Conservation (phyloP, 176 grass and related monocot species). For the Lolium perenne region DNA sequence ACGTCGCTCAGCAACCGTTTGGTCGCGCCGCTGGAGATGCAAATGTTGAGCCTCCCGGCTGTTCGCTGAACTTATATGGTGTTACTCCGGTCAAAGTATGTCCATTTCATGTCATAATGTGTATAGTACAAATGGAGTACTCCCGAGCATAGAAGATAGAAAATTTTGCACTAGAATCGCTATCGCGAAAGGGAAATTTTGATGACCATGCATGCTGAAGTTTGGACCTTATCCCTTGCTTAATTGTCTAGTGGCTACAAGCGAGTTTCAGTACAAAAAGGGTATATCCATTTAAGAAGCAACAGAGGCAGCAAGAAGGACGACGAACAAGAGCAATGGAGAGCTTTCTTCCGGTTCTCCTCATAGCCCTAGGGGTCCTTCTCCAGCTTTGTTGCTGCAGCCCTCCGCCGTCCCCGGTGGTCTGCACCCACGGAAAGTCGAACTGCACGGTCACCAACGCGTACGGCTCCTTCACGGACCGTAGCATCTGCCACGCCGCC, state of each 20-base stretch:
- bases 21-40: too few relatives aligned
- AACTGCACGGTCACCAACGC: conserved; percentile 28
- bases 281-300: background rate
- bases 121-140: too few relatives aligned
- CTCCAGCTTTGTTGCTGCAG: conserved; percentile 24
- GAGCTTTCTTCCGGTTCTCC: background rate
- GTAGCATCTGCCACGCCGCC: background rate
- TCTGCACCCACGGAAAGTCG: background rate
- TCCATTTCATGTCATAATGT: too few relatives aligned
- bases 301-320: background rate
- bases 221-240: too few relatives aligned
- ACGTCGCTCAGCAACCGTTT: too few relatives aligned
- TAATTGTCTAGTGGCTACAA: background rate
- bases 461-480: background rate
- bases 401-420: conserved; percentile 16
- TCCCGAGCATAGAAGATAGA: too few relatives aligned
- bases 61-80: too few relatives aligned
- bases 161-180: too few relatives aligned
- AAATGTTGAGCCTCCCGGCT: too few relatives aligned
- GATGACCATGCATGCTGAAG: too few relatives aligned
- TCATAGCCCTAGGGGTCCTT: background rate
- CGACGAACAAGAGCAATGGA: background rate
- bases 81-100: too few relatives aligned
- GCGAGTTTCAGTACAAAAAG: background rate
- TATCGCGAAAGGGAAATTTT: too few relatives aligned